Base-by-base conservation (phyloP, 2,329 filamentous ascomycete genomes). In the Verticillium dahliae region DNA sequence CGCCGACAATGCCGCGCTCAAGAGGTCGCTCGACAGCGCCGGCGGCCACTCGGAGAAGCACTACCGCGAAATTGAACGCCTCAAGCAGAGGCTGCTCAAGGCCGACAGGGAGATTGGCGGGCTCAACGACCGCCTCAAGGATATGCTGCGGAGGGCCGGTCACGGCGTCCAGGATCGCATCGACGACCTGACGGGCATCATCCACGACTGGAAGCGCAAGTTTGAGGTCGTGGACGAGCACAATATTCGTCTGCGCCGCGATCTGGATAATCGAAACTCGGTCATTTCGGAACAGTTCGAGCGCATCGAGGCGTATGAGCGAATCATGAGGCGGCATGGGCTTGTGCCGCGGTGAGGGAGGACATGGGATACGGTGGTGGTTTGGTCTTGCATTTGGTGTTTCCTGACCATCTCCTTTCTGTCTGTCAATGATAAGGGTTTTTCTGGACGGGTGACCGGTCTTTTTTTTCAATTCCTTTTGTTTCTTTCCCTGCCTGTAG, bases 1-100 rank as follows among this genome's bases (percentile, higher is more conserved):
- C 2, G 70, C 71, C 15, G 76, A 80, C 37, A 80, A 80, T 64
- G 68, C 71, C 15, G 69, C 71, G 7, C 71, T 81, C 5, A 73
- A 76, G 13, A 72, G 71, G n/a, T 70, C 72, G 6, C 63, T 74
- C 41, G 75, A 78, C 35, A 71, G 67, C 34, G 66, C 68, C 1
- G 67, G 71, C n/a, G 71, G 71, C 22, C 63, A 68, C 59, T 69
- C 72, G 2, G 66, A 67, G 57, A 72, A 69, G 39, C 69, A 72
- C 55, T 68, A 71, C 38, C 66, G 60, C 55, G 73, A 77, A 57
- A 60, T 73, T 34, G 72, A 74, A 34, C 69, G 68, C 55, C 66
- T 78, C 11, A 70, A 72, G 3, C 65, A 71, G 62, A 74, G 73
- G 63, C 66, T 74, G 58, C 67, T 68, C 56, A 71, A 67, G 62